These are phyloP conservation scores for Elaeis oleifera DNA, from an alignment of 202 grass and related monocot genomes.

Conservation along the genomic window DNA sequence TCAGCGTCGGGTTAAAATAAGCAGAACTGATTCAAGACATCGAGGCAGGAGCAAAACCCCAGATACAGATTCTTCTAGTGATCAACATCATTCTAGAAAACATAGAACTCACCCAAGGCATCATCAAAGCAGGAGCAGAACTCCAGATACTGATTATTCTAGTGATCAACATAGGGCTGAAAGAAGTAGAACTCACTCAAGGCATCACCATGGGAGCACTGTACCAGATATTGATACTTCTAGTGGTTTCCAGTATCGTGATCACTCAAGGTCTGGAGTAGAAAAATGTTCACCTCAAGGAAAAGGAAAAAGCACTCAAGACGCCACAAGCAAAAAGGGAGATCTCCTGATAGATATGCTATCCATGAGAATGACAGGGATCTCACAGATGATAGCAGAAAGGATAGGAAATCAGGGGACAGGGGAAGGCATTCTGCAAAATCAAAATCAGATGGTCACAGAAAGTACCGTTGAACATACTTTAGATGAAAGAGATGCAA, in stretches of 20 bases:
- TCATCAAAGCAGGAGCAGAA: too few species aligned
- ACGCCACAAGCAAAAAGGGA: slow-evolving; percentile 40
- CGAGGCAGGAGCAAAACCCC: slow-evolving; percentile 36
- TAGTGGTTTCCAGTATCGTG: slow-evolving; percentile 33
- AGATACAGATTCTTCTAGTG: slow-evolving; percentile 36
- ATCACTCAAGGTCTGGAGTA: slow-evolving; percentile 37
- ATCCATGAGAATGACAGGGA: not conserved
- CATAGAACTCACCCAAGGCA: not conserved
- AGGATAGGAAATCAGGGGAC: not conserved
- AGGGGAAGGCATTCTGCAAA: not conserved
- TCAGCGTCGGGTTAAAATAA: slow-evolving; percentile 28
- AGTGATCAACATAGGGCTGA: slow-evolving; percentile 16
- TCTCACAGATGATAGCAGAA: not conserved
- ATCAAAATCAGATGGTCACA: not conserved
- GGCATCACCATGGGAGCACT: slow-evolving; percentile 23
- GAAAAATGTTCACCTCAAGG: slow-evolving; percentile 39
- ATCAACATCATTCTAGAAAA: slow-evolving; percentile 20
- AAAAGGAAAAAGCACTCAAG: slow-evolving; percentile 47
- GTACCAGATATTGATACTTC: slow-evolving; percentile 42
- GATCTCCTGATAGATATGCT: slow-evolving; percentile 25
- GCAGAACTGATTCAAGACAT: slow-evolving; percentile 44
- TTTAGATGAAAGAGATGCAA: too few species aligned
- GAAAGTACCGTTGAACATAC: not conserved
- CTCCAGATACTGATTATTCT: too few species aligned
- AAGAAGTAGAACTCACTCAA: slow-evolving; percentile 37